These are phyloP conservation scores for Malassezia vespertilionis DNA, from an alignment of 1,284 basidiomycete genomes.

Conservation along the genomic window DNA sequence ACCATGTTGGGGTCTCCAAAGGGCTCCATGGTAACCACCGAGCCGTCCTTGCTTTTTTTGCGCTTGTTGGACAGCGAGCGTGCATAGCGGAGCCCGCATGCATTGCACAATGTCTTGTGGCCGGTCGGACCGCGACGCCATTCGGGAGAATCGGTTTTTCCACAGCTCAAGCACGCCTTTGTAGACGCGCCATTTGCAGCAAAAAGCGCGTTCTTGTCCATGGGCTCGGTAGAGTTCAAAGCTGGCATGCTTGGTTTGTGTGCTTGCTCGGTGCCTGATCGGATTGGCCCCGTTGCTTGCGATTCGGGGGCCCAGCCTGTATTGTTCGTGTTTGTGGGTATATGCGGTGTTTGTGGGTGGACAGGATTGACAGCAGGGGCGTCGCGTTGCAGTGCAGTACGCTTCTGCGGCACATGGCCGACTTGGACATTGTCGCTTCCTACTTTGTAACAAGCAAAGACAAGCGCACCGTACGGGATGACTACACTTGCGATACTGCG, in stretches of 20 bases:
- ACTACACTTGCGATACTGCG: conserved; percentile 73
- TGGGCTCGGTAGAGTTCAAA: no score
- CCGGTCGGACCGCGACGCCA: conserved; percentile 62
- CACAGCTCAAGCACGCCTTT: conserved; percentile 45
- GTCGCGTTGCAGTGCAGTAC: no score
- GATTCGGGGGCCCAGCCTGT: conserved; percentile 1
- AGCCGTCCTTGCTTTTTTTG: conserved; percentile 32
- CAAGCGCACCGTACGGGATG: conserved; percentile 72
- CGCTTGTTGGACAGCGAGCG: conserved; percentile 34
- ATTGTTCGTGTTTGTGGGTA: no score
- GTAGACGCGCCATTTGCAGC: conserved; percentile 15
- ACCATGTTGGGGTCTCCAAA: conserved; percentile 30
- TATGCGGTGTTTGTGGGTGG: no score
- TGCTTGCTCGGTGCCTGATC: no score
- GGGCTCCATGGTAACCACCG: conserved; percentile 27
- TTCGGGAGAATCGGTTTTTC: conserved; percentile 64
- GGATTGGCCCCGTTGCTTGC: background rate
- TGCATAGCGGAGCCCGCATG: conserved; percentile 42
- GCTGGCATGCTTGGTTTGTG: no score
- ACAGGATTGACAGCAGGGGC: no score
- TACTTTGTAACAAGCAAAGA: conserved; percentile 50
- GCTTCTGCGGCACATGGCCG: background rate
- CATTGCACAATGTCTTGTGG: conserved; percentile 45
- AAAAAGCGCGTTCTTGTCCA: conserved; percentile 2
- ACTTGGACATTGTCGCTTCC: conserved; percentile 24